A percentile compares a stretch with the other conserved stretches of the same genome.
phyloP scores from a whole-genome alignment of 1,284 basidiomycete genomes.

The Microbotryomycetes sp. region DNA sequence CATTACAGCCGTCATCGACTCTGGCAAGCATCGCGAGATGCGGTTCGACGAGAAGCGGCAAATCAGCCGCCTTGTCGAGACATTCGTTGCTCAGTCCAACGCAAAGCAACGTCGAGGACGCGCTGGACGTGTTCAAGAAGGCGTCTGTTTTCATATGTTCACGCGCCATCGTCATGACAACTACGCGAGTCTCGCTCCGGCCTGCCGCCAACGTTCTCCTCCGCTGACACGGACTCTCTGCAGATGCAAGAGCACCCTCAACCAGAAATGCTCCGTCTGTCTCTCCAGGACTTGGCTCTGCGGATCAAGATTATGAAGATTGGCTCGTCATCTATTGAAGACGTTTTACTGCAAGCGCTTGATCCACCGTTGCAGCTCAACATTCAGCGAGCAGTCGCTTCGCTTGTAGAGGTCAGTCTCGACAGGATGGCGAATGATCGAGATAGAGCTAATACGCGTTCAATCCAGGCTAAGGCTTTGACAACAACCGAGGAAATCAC shows the following conservation, averaged over 20 bases:
- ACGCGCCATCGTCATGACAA: constrained; percentile 79
- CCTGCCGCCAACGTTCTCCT: neutral
- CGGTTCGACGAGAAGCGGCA: constrained; percentile 96
- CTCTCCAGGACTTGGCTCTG: constrained; percentile 86
- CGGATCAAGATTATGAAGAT: constrained; percentile 96
- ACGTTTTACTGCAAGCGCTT: constrained; percentile 76
- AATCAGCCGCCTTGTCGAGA: constrained; percentile 84
- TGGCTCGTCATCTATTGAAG: constrained; percentile 72
- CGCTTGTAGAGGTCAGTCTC: constrained; percentile 72
- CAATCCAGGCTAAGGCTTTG: constrained; percentile 64
- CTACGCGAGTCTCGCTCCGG: constrained; percentile 37
- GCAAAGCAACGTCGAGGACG: constrained; percentile 86
- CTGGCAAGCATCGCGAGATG: constrained; percentile 85
- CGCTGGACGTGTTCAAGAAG: constrained; percentile 83
- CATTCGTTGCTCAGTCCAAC: constrained; percentile 87
- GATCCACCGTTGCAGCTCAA: constrained; percentile 85
- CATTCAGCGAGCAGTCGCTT: constrained; percentile 81
- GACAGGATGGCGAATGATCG: too few species aligned
- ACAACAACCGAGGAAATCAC: constrained; percentile 87
- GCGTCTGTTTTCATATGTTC: constrained; percentile 93
- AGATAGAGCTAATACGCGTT: neutral
- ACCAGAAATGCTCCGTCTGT: constrained; percentile 92
- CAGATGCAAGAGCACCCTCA: constrained; percentile 86
- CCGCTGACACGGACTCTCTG: neutral
- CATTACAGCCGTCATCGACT: constrained; percentile 94